Percentiles rank a stretch among this genome's conserved stretches.
These are phyloP conservation scores for Penicillium brasilianum DNA, from an alignment of 2,329 filamentous ascomycete genomes.

Conservation along the genomic window DNA sequence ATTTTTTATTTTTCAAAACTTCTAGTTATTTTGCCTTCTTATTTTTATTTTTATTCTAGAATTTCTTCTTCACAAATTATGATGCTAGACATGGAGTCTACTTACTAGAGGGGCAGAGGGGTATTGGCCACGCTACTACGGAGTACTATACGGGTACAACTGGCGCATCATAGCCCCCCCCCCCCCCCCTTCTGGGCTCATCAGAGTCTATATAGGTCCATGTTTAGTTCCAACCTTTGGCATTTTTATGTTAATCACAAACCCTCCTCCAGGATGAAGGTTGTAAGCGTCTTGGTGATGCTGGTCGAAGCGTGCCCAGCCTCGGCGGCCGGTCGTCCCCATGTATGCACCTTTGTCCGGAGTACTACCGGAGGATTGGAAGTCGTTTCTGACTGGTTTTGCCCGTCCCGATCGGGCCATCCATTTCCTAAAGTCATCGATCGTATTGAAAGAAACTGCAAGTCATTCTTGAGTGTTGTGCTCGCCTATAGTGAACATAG, in stretches of 20 bases:
- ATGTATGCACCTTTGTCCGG: not conserved
- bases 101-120: not conserved
- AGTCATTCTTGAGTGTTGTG: not conserved
- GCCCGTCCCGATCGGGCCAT: not conserved
- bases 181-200: no score
- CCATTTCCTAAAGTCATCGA: not conserved
- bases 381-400: not conserved
- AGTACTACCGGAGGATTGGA: not conserved
- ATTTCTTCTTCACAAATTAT: not conserved
- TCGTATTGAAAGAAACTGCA: not conserved
- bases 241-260: constrained; percentile 22
- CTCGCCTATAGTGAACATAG: not conserved
- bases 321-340: not conserved
- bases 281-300: not conserved
- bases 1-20: not conserved
- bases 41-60: not conserved
- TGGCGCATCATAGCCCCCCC: not conserved
- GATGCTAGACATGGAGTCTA: not conserved
- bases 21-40: not conserved
- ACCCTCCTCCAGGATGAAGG: not conserved
- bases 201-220: constrained; percentile 7
- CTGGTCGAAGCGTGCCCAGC: not conserved
- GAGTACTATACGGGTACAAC: not conserved
- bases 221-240: constrained; percentile 14
- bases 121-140: not conserved